Conservation (phyloP, 2,329 filamentous ascomycete species). For the Ophiostoma sp. region DNA sequence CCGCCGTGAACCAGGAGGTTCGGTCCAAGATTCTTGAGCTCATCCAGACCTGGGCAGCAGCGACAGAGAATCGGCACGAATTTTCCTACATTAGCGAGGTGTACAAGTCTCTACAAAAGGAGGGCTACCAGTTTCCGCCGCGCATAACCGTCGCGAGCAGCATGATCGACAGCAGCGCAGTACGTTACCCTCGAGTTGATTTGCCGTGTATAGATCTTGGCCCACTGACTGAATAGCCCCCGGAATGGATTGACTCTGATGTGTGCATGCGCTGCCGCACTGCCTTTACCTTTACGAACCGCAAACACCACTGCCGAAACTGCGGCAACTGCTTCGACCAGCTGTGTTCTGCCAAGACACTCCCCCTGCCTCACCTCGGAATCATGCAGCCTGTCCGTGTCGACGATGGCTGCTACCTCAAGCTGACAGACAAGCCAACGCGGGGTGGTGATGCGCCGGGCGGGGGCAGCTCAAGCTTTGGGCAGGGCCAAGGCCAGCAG, state of each 20-base stretch:
- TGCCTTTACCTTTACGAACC: constrained; percentile 92
- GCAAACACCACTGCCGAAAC: constrained; percentile 97
- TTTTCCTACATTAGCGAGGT: constrained; percentile 83
- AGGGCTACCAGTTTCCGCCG: constrained; percentile 86
- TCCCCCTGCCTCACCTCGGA: constrained; percentile 85
- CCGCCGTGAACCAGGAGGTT: constrained; percentile 77
- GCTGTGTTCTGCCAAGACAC: constrained; percentile 82
- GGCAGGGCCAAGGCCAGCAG: constrained; percentile 19
- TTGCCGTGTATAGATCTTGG: neutral
- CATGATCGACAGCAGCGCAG: constrained; percentile 95
- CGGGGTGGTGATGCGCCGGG: constrained; percentile 35
- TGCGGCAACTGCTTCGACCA: constrained; percentile 97
- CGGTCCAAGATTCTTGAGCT: constrained; percentile 86
- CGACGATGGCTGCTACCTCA: constrained; percentile 91
- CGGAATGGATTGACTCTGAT: constrained; percentile 96
- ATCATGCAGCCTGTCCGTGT: constrained; percentile 88
- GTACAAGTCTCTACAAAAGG: constrained; percentile 73
- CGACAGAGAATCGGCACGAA: constrained; percentile 77
- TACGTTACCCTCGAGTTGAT: constrained; percentile 38
- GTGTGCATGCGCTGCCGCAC: constrained; percentile 98
- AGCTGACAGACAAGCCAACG: constrained; percentile 71
- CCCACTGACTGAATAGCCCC: constrained; percentile 55
- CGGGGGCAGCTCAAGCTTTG: constrained; percentile 34
- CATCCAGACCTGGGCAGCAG: constrained; percentile 88
- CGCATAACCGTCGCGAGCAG: constrained; percentile 82